These are phyloP conservation scores for Inga oerstediana DNA, from an alignment of 306 rosid genomes.

Conservation along the genomic window DNA sequence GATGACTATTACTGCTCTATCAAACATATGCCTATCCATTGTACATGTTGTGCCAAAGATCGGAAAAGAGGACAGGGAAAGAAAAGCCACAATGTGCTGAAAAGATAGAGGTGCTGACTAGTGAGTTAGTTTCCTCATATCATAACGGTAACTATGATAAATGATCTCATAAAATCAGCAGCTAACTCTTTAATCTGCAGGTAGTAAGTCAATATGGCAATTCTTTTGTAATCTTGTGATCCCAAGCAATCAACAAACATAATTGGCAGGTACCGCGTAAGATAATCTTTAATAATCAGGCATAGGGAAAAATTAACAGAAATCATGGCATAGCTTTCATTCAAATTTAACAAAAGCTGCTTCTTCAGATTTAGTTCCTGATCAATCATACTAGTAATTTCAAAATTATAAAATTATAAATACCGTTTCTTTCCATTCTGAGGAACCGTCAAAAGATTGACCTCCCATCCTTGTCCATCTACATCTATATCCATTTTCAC, in stretches of 20 bases:
- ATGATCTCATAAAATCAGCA: slow-evolving; percentile 14
- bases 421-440: slow-evolving; percentile 99
- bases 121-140: slow-evolving; percentile 1
- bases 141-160: slow-evolving; percentile 2
- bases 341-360: slow-evolving; percentile 27
- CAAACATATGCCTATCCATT: not conserved
- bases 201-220: slow-evolving; percentile 2
- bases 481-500: slow-evolving; percentile 91
- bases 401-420: slow-evolving; percentile 19
- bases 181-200: not conserved
- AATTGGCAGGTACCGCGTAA: slow-evolving; percentile 6
- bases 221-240: not conserved
- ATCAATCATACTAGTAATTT: slow-evolving; percentile 11
- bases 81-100: not conserved
- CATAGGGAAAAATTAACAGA: slow-evolving; percentile 20
- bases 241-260: slow-evolving; percentile 21
- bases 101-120: not conserved
- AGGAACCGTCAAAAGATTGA: slow-evolving; percentile 68
- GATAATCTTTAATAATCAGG: not conserved
- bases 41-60: not conserved
- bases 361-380: slow-evolving; percentile 26
- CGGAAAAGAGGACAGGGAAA: not conserved
- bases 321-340: slow-evolving; percentile 16
- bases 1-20: not conserved
- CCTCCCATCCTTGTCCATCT: slow-evolving; percentile 99